Base-by-base conservation (phyloP, 192 early-diverging fungal genomes). In the Kappamyces sp. region DNA sequence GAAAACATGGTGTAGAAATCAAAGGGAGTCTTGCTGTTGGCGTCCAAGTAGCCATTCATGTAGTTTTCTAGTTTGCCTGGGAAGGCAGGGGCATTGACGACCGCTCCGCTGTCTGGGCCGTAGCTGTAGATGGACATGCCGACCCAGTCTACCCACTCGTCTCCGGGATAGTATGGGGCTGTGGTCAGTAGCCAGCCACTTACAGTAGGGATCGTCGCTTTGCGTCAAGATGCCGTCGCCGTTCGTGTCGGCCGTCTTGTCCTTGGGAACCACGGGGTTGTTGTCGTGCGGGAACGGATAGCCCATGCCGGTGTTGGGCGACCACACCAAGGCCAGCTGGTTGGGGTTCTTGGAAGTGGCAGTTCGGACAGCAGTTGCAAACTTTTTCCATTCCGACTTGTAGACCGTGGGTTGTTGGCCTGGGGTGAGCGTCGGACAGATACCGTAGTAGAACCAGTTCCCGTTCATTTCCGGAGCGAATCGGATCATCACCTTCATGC, bases 61-160 rank as follows among this genome's bases (percentile, higher is more conserved):
- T 61, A 35, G 47, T 43, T 55, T 37, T 69, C 68, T 39, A 62
- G 61, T 43, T 42, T 40, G 44, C 65, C 65, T 2, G 57, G 40
- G 7, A 35, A 8, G 3, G 70, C 69, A 1, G 46, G 40, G 10
- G 38, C 33, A 43, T 61, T 69, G 15, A 10, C 33, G 43, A 69
- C 64, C 70, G 66, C 73, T 1, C 64, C 67, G 51, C 60, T 67
- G 7, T 40, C 41, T 9, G 23, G 34, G 13, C 75, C 67, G 51
- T 72, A 71, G 51, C 71, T 60, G 67, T 77, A 77, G 40, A 74
- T 46, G 1, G 69, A 72, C 5, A 74, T 55, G 10, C 70, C 76
- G 13, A 73, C 65, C 72, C 72, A 78, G 58, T 78, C 76, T 2
- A 78, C 76, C 41, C 53, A 74, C 23, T 54, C 70, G 39, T 66